These are phyloP conservation scores for Flaveria floridana DNA, from an alignment of 140 eudicot genomes.

Conservation along the genomic window DNA sequence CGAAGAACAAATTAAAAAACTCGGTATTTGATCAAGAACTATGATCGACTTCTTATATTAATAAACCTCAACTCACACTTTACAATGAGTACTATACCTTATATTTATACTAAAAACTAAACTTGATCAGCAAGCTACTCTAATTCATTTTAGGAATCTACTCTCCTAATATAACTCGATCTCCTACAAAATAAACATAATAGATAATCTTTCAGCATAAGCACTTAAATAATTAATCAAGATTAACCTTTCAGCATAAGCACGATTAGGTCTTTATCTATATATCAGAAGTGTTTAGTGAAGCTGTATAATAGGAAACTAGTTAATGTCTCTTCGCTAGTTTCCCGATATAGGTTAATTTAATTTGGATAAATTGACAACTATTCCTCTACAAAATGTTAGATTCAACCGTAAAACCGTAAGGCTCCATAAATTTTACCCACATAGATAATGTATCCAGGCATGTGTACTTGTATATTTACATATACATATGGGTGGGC, in stretches of 20 bases:
- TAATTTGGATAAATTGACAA: background rate
- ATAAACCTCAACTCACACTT: too few species aligned
- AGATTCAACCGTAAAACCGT: background rate
- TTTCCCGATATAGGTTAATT: background rate
- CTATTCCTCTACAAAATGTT: background rate
- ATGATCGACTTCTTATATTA: too few species aligned
- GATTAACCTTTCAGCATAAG: background rate
- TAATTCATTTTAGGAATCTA: too few species aligned
- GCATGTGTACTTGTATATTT: background rate
- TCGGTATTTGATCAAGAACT: too few species aligned
- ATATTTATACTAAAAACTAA: too few species aligned
- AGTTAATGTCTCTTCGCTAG: background rate
- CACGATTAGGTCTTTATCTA: background rate
- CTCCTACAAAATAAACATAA: too few species aligned
- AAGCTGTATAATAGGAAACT: background rate
- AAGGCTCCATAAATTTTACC: background rate
- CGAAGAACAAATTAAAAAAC: too few species aligned
- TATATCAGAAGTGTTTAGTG: background rate
- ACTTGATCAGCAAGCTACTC: too few species aligned
- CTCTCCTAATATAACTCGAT: too few species aligned
- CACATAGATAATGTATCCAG: background rate
- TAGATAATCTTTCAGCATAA: background rate
- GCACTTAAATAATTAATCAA: background rate
- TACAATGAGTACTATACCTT: too few species aligned
- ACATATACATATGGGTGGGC: background rate